Conservation (phyloP, 2,329 filamentous ascomycete species). For the Chrysoporthe deuterocubensis region DNA sequence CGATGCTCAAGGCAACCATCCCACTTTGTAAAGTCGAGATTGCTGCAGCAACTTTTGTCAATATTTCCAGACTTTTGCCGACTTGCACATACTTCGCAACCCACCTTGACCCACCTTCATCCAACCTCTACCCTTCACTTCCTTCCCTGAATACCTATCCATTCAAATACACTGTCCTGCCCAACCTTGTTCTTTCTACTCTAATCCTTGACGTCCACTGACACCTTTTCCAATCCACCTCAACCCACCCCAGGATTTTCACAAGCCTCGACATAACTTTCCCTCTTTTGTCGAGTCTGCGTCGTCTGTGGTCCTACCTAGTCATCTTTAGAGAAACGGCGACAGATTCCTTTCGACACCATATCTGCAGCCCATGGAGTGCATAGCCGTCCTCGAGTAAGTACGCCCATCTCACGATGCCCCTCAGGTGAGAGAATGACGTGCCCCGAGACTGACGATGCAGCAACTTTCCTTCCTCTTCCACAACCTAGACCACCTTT, state of each 20-base stretch:
- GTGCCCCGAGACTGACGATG: background rate
- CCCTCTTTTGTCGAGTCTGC: background rate
- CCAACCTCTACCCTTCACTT: background rate
- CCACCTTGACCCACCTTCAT: background rate
- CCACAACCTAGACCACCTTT: background rate
- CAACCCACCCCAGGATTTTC: background rate
- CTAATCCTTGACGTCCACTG: background rate
- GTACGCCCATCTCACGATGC: background rate
- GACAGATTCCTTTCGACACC: background rate
- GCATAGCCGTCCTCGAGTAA: conserved; percentile 3
- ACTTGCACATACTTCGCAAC: background rate
- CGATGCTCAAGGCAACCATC: background rate
- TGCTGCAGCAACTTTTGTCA: background rate
- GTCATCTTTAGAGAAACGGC: background rate
- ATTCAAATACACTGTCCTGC: background rate
- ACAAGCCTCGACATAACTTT: background rate
- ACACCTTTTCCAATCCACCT: background rate
- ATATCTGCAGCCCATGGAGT: background rate
- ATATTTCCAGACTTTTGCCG: background rate
- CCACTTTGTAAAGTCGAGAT: background rate
- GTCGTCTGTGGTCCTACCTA: background rate
- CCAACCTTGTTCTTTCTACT: background rate
- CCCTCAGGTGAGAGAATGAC: background rate
- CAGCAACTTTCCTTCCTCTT: background rate
- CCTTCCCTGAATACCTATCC: background rate